Conservation (phyloP, 768 basidiomycete species). For the Suillus subluteus region DNA sequence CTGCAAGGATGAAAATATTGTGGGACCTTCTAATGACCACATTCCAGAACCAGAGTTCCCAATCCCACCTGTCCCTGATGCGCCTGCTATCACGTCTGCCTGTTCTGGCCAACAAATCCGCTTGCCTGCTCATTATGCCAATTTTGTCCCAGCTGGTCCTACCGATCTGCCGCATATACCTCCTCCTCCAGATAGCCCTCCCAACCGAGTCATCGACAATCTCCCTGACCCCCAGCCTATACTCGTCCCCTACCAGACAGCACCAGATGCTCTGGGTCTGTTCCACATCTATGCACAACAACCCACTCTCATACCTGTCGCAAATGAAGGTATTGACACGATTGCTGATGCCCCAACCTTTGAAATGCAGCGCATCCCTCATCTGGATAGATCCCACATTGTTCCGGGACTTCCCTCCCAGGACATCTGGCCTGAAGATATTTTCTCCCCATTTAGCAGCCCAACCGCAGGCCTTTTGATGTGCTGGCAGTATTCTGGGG, state of each 20-base stretch:
- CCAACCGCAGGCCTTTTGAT: conserved; percentile 30
- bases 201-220: not conserved
- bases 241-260: not conserved
- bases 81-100: rapidly evolving
- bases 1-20: not conserved
- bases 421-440: not conserved
- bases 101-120: not conserved
- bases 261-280: not conserved
- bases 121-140: not conserved
- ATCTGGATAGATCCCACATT: not conserved
- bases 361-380: not conserved
- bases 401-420: not conserved
- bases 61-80: not conserved
- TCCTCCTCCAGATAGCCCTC: not conserved
- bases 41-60: too few relatives aligned
- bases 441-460: conserved; percentile 22
- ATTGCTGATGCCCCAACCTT: conserved; percentile 10
- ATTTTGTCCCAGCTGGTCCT: conserved; percentile 10
- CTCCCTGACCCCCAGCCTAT: not conserved
- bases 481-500: conserved; percentile 35
- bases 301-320: not conserved
- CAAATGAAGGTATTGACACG: not conserved
- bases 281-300: conserved; percentile 2
- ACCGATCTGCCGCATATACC: not conserved
- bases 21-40: not conserved